Conservation (phyloP, 805 yeast species). For the Spathaspora arborariae region DNA sequence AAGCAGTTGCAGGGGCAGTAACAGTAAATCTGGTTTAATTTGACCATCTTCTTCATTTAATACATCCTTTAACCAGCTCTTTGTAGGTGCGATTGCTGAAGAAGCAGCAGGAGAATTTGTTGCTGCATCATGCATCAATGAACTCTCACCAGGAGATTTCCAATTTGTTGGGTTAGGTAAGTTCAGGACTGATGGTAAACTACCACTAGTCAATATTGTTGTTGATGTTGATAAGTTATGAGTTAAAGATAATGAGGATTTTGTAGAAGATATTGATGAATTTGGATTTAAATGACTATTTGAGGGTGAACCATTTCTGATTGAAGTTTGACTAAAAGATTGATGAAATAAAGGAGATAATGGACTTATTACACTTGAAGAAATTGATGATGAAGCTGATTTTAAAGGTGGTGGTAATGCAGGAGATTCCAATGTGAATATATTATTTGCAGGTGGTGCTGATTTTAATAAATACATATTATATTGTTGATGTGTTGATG, state of each 20-base stretch:
- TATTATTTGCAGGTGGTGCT: slow-evolving; percentile 6
- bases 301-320: slow-evolving; percentile 4
- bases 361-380: slow-evolving; percentile 33
- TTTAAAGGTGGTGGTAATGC: slow-evolving; percentile 17
- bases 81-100: slow-evolving; percentile 6
- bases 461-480: slow-evolving; percentile 3
- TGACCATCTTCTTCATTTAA: slow-evolving; percentile 18
- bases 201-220: background rate
- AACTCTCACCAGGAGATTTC: background rate
- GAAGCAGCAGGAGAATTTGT: background rate
- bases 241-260: background rate
- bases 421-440: background rate
- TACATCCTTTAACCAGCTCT: slow-evolving; percentile 26
- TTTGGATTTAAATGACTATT: background rate
- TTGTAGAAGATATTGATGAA: slow-evolving; percentile 4
- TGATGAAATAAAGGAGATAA: slow-evolving; percentile 40
- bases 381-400: slow-evolving; percentile 14
- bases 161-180: slow-evolving; percentile 1
- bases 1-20: background rate
- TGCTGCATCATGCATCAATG: slow-evolving; percentile 3
- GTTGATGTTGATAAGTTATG: background rate
- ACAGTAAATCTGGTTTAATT: background rate
- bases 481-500: slow-evolving; percentile 19
- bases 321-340: slow-evolving; percentile 22
- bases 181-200: slow-evolving; percentile 7